These are phyloP conservation scores for Nicotiana otophora DNA, from an alignment of 257 asterid species.

Conservation along the genomic window DNA sequence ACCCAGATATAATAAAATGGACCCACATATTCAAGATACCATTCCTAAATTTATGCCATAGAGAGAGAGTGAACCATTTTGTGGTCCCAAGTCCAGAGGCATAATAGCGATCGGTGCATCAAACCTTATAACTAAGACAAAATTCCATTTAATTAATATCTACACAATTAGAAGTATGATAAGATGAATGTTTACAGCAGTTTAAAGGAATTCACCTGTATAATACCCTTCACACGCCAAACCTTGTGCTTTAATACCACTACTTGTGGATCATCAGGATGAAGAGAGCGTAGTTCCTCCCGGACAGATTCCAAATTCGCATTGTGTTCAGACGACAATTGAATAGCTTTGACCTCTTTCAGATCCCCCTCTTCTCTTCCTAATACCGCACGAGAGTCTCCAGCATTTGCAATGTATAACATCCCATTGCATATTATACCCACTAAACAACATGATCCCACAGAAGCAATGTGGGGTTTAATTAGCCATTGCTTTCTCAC, in stretches of 20 bases:
- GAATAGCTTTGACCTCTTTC: constrained; percentile 66
- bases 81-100: not conserved
- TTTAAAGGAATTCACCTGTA: constrained; percentile 46
- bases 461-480: constrained; percentile 28
- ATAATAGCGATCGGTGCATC: not conserved
- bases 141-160: too few species aligned
- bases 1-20: not conserved
- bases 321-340: constrained; percentile 74
- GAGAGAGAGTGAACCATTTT: not conserved
- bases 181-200: not conserved
- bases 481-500: constrained; percentile 20
- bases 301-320: constrained; percentile 68
- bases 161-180: not conserved
- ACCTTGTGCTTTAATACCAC: constrained; percentile 78
- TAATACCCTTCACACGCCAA: constrained; percentile 89
- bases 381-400: constrained; percentile 84
- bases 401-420: constrained; percentile 69
- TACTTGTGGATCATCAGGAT: constrained; percentile 78
- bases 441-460: constrained; percentile 37
- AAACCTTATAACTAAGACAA: not conserved
- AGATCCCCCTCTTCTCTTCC: constrained; percentile 63
- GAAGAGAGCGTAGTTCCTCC: constrained; percentile 60
- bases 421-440: constrained; percentile 65
- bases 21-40: not conserved
- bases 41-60: not conserved